Evolutionary conservation across 352 stramenopile genomes (phyloP).

Genomic region (Pythium aphanidermatum): DNA sequence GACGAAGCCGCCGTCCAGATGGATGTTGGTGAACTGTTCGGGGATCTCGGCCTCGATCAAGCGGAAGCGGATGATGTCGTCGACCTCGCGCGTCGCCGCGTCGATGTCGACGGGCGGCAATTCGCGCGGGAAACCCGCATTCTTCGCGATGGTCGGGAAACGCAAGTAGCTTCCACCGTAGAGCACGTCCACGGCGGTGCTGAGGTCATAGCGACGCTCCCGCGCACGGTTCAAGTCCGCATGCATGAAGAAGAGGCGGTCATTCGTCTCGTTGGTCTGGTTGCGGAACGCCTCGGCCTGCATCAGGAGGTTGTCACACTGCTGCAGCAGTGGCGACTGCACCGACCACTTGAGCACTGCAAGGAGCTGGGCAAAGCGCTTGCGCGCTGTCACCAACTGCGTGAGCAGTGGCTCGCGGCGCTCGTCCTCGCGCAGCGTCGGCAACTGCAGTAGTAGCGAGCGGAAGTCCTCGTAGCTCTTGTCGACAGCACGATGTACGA

Average conservation of each 20-base stretch:
- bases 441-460: conserved; percentile 60
- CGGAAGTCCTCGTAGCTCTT: conserved; percentile 83
- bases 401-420: conserved; percentile 61
- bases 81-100: conserved; percentile 46
- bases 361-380: conserved; percentile 71
- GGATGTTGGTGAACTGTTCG: conserved; percentile 71
- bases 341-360: conserved; percentile 84
- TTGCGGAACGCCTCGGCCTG: conserved; percentile 61
- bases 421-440: conserved; percentile 63
- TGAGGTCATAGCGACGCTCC: conserved; percentile 76
- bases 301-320: conserved; percentile 57
- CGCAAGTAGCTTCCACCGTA: conserved; percentile 72
- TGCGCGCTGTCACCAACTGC: conserved; percentile 52
- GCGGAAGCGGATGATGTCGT: conserved; percentile 78
- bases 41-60: conserved; percentile 79
- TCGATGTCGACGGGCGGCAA: conserved; percentile 58
- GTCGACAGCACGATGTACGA: conserved; percentile 73
- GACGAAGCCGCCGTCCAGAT: conserved; percentile 72
- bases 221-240: conserved; percentile 75
- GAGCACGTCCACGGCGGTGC: conserved; percentile 73
- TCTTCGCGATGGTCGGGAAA: conserved; percentile 65
- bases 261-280: conserved; percentile 78
- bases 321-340: conserved; percentile 67
- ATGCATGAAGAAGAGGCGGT: conserved; percentile 84
- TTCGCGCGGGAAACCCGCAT: conserved; percentile 64